Percentiles rank a stretch among this genome's conserved stretches.
Evolutionary conservation across 305 asterid species (phyloP).

Genomic region (Fraxinus latifolia): DNA sequence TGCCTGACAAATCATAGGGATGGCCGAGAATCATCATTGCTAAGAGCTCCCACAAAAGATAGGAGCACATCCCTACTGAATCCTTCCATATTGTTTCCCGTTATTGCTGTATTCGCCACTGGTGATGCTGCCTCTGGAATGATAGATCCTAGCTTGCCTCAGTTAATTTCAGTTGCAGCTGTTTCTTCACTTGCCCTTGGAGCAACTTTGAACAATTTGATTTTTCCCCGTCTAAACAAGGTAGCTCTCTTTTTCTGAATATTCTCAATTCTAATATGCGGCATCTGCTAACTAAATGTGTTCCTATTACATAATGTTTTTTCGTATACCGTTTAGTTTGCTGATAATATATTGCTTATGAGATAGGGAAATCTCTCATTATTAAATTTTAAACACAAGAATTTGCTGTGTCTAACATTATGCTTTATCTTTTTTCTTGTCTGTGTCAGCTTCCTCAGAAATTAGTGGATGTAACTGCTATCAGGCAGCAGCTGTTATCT

Average conservation of each 20-base stretch:
- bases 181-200: conserved; percentile 74
- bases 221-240: conserved; percentile 71
- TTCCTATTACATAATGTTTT: neutral
- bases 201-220: conserved; percentile 56
- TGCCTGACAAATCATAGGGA: conserved; percentile 79
- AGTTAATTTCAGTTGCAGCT: conserved; percentile 63
- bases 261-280: neutral
- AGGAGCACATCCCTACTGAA: conserved; percentile 44
- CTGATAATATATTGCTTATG: neutral
- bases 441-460: conserved; percentile 76
- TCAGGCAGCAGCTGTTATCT: conserved; percentile 76
- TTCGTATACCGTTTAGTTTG: neutral
- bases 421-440: conserved; percentile 18
- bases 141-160: conserved; percentile 83
- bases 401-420: neutral
- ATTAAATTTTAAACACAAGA: neutral
- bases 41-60: conserved; percentile 78
- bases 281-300: neutral
- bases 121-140: conserved; percentile 93
- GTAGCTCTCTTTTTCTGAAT: conserved; percentile 40
- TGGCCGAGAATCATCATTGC: conserved; percentile 74
- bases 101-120: conserved; percentile 63
- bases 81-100: conserved; percentile 69
- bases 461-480: conserved; percentile 60
- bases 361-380: neutral